These are phyloP conservation scores for Oxytropis ochrocephala DNA, from an alignment of 306 rosid species.

Conservation along the genomic window DNA sequence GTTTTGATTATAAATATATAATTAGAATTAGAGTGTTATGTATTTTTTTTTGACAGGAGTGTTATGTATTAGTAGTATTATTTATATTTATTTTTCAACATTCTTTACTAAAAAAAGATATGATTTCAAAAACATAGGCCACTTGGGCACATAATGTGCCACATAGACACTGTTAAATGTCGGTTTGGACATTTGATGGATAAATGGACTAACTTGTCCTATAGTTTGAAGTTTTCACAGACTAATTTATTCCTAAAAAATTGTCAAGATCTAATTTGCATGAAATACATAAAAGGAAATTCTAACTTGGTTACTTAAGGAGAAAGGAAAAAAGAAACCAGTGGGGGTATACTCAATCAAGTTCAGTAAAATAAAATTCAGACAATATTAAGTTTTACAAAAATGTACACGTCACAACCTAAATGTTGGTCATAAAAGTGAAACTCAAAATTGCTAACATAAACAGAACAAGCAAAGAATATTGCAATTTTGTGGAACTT, in stretches of 20 bases:
- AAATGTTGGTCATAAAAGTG: slow-evolving; percentile 1
- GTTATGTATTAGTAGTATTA: too few species aligned
- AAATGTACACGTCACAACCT: not conserved
- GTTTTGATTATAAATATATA: not conserved
- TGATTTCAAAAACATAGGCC: too few species aligned
- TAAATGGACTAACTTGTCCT: too few species aligned
- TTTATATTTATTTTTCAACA: too few species aligned
- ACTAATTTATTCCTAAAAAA: too few species aligned
- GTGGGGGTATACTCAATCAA: not conserved
- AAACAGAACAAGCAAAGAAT: slow-evolving; percentile 24
- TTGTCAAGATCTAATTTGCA: not conserved
- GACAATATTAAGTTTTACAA: not conserved
- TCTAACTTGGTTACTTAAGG: not conserved
- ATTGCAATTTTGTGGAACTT: slow-evolving; percentile 22
- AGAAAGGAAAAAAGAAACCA: not conserved
- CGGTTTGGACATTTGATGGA: too few species aligned
- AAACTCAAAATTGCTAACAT: slow-evolving; percentile 20
- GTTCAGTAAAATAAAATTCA: not conserved
- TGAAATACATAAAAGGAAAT: not conserved
- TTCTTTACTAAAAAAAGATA: too few species aligned
- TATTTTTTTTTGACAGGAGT: too few species aligned
- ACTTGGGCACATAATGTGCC: too few species aligned
- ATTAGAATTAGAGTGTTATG: not conserved
- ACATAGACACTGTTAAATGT: too few species aligned
- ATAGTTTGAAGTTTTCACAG: too few species aligned